Evolutionary conservation across 225 moss, liverwort and hornwort species (phyloP).

Genomic region (Physcomitrellopsis africana): DNA sequence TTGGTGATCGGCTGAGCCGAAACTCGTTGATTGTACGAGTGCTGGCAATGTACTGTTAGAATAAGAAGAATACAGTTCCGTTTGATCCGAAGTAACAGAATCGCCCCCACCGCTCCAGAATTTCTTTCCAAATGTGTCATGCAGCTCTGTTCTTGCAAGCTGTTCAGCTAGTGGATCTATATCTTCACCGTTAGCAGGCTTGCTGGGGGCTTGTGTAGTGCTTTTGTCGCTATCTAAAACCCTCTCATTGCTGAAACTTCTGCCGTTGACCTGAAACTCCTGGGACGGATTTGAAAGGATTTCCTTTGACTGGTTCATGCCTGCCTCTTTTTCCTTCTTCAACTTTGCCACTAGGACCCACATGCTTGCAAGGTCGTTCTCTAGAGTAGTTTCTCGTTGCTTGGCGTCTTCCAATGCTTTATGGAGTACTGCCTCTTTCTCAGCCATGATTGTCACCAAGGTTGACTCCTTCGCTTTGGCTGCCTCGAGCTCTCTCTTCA

Average conservation of each 20-base stretch:
- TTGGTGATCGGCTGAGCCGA: constrained; percentile 41
- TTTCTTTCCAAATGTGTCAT: constrained; percentile 58
- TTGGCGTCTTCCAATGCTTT: constrained; percentile 74
- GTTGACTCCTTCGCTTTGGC: constrained; percentile 61
- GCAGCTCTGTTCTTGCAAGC: constrained; percentile 47
- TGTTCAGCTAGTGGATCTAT: constrained; percentile 40
- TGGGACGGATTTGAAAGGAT: constrained; percentile 36
- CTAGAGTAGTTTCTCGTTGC: constrained; percentile 75
- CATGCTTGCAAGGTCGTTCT: constrained; percentile 97
- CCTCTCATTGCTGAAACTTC: constrained; percentile 20
- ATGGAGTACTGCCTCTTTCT: constrained; percentile 74
- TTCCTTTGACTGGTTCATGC: constrained; percentile 25
- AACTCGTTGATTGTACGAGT: constrained; percentile 41
- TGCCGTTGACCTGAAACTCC: constrained; percentile 40
- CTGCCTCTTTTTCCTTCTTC: constrained; percentile 75
- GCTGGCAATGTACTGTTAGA: constrained; percentile 42
- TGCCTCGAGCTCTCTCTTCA: constrained; percentile 69
- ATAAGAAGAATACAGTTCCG: constrained; percentile 38
- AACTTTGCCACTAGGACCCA: constrained; percentile 95
- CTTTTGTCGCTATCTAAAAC: constrained; percentile 32
- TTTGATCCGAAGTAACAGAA: constrained; percentile 38
- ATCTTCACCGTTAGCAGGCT: constrained; percentile 35
- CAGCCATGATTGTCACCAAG: constrained; percentile 61
- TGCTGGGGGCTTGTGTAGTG: constrained; percentile 30
- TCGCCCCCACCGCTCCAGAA: constrained; percentile 60